These are phyloP conservation scores for Triticum urartu DNA, from an alignment of 176 grass and related monocot species.

Conservation along the genomic window DNA sequence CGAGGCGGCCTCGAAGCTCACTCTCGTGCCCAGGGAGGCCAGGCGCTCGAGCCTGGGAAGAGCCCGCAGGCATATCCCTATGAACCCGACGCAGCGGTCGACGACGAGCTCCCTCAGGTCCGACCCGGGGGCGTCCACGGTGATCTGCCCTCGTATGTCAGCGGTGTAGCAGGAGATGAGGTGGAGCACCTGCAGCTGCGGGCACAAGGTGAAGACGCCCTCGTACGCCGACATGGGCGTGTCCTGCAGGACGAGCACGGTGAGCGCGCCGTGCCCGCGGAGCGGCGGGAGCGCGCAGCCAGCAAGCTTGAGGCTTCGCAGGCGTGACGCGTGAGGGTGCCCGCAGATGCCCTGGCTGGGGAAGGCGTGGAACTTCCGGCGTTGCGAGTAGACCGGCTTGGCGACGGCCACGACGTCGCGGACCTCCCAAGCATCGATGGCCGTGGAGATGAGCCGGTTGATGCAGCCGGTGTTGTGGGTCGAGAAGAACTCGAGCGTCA, in stretches of 20 bases:
- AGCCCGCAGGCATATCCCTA: background rate
- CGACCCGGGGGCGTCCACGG: background rate
- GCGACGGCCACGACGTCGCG: background rate
- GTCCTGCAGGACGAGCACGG: background rate
- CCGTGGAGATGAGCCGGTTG: background rate
- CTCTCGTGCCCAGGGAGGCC: background rate
- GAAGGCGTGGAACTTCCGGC: background rate
- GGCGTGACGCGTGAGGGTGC: background rate
- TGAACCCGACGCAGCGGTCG: background rate
- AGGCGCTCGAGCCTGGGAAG: background rate
- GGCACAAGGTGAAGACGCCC: background rate
- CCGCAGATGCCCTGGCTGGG: background rate
- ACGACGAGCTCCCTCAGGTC: background rate
- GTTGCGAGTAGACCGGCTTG: background rate
- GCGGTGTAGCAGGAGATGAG: background rate
- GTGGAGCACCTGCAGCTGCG: background rate
- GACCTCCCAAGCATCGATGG: background rate
- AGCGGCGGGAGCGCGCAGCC: background rate
- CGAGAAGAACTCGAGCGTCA: background rate
- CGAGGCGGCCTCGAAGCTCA: background rate
- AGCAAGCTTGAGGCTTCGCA: background rate
- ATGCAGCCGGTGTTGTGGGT: background rate
- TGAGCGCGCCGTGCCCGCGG: background rate
- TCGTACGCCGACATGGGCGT: background rate
- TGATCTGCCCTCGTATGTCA: background rate